Base-by-base conservation (phyloP, 177 flowering plant species). In the Vitis hybrid region DNA sequence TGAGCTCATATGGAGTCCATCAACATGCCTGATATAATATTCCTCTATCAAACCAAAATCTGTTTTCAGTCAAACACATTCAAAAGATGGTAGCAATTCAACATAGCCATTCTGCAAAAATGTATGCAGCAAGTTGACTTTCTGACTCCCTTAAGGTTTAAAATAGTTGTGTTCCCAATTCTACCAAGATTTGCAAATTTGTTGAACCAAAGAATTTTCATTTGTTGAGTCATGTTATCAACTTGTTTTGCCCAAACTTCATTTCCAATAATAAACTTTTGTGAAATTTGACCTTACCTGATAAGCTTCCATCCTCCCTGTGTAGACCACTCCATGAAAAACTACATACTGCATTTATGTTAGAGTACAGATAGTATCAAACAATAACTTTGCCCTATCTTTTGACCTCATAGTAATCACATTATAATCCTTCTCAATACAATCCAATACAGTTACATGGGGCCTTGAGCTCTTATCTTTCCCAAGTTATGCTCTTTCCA, bases 311-410 rank as follows among this genome's bases (percentile, higher is more conserved):
- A 17, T 72, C 70, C 62, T 70, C 69, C 74, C 82, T 1, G 80
- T 75, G 66, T 65, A 39, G 65, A 84, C 85, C 78, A 72, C 77
- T 50, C 82, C 85, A 72, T 84, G 87, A 61, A 76, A 82, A 13
- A 84, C 81, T 3, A 80, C 82, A 76, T 82, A 84, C 52, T 84
- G 77, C 87, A 84, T 84, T 50, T 84, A 81, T 11, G 82, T 84
- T n/a, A 80, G 62, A 48, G 84, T 78, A 70, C 85, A 84, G 13
- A 84, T 48, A 11, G 68, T 73, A 56, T 84, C 87, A 66, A 80
- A 84, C 57, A 84, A 34, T n/a, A 84, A 62, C 57, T 82, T 84
- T 7, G 87, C 82, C 11, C 87, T 75, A 68, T 84, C 87, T 65
- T 72, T 76, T 6, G 79, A 78, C 54, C 78, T 82, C 76, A 80